Evolutionary conservation across 2,329 filamentous ascomycete genomes (phyloP), one percentile per base, ranked within the genome.

Genomic region (Trichoderma harzianum): DNA sequence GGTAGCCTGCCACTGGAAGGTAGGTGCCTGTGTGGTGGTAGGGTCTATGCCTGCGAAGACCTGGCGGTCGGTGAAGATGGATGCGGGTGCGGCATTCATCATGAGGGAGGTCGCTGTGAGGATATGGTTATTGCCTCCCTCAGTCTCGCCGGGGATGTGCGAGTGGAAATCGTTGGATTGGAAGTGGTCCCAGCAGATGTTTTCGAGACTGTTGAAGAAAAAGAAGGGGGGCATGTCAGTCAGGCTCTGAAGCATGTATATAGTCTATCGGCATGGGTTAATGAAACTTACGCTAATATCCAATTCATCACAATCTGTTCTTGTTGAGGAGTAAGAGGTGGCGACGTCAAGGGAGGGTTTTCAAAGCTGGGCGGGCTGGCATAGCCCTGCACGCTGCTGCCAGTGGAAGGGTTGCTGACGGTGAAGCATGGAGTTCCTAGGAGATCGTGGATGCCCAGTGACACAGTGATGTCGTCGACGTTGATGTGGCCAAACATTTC

Each of bases 141-240:
- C 77, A 57, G 77, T 76, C 58, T 71, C 72, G 21, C 51, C 43
- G 18, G 66, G 65, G 36, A 60, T 75, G 70, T 81, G 74, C 47
- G 76, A 65, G 70, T 82, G 80, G 76, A 82, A 84, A 74, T 83
- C 80, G 26, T 81, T 80, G 7, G 81, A 76, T 73, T 79, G 78
- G 75, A 85, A 86, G 75, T 87, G 86, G 71, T 84, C 78, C 84
- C 85, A 86, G 79, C 86, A 88, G 55, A 85, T 82, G 74, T 86
- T 86, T 74, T 88, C 86, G 65, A 87, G 82, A 3, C 85, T 87
- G 36, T 32, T 16, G 16, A 8, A 8, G 1, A 8, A 65, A 47
- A 4, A 34, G 7, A 53, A 5, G 21, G n/a, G 68, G 58, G 7
- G 16, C 61, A 39, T 39, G 53, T 47, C 53, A 60, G 47, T 30